phyloP scores from a whole-genome alignment of 106 monocot species.

The Dendrobium officinale region DNA sequence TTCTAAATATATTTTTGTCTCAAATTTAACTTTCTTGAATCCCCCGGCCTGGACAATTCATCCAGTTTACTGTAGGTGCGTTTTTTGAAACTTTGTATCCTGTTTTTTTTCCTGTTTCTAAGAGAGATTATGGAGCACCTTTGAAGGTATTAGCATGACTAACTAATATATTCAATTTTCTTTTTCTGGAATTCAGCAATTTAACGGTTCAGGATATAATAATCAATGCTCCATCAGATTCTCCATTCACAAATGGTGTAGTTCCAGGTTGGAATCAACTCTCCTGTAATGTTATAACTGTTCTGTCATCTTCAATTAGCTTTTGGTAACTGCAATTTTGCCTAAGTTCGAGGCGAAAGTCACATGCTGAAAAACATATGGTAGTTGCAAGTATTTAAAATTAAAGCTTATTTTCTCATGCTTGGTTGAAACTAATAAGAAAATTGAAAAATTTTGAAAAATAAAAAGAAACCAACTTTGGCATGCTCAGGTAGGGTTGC shows the following conservation, averaged over 20 bases:
- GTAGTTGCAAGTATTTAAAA: no score
- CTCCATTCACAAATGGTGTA: conserved; percentile 65
- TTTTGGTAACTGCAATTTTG: no score
- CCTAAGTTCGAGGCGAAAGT: no score
- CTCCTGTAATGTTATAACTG: not conserved
- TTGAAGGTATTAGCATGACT: not conserved
- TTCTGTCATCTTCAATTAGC: no score
- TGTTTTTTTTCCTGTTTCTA: not conserved
- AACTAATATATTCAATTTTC: conserved; percentile 1
- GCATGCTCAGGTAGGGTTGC: no score
- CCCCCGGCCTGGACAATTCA: conserved; percentile 73
- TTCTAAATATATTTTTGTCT: conserved; percentile 43
- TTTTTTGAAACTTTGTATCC: not conserved
- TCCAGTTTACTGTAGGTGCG: conserved; percentile 57
- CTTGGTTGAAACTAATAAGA: no score
- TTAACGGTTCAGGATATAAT: conserved; percentile 60
- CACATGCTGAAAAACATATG: no score
- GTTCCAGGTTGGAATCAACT: conserved; percentile 72
- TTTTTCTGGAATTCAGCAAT: conserved; percentile 36
- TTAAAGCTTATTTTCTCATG: no score
- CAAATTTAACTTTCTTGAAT: conserved; percentile 64
- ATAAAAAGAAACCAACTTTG: no score
- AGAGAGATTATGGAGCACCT: no score
- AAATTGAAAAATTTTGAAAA: no score
- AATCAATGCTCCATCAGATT: conserved; percentile 42